A percentile compares a stretch with the other conserved stretches of the same genome.
These are phyloP conservation scores for Chlamydomonas eustigma DNA, from an alignment of 139 green algal species.

Conservation along the genomic window DNA sequence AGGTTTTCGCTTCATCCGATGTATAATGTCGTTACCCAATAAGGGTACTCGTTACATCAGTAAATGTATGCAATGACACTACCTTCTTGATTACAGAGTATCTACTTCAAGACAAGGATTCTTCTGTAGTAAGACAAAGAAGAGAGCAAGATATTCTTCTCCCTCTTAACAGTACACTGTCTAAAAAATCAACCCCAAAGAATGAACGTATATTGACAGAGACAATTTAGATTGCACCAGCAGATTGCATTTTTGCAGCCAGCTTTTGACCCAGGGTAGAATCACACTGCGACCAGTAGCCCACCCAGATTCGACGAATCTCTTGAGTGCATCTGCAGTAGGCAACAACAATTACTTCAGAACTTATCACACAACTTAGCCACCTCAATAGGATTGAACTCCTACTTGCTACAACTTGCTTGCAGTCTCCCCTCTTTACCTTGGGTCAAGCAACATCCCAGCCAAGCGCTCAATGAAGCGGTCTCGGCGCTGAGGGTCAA, in stretches of 20 bases:
- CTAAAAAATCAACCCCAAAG: too few species aligned
- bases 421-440: constrained; percentile 35
- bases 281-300: constrained; percentile 89
- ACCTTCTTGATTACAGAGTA: too few species aligned
- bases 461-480: constrained; percentile 75
- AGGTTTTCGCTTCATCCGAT: too few species aligned
- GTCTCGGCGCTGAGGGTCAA: constrained; percentile 66
- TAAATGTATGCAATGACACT: too few species aligned
- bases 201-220: neutral
- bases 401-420: too few species aligned
- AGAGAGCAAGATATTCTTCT: neutral
- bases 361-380: too few species aligned
- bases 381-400: too few species aligned
- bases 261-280: constrained; percentile 62
- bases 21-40: too few species aligned
- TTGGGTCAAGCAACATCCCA: constrained; percentile 62
- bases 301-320: constrained; percentile 84
- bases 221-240: constrained; percentile 19
- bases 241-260: constrained; percentile 66
- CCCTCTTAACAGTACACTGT: too few species aligned
- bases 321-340: constrained; percentile 27
- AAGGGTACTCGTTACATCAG: too few species aligned
- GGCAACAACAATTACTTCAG: neutral
- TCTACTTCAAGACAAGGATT: too few species aligned
- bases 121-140: too few species aligned